These are phyloP conservation scores for Cutaneotrichosporon mucoides DNA, from an alignment of 1,284 basidiomycete genomes.

Conservation along the genomic window DNA sequence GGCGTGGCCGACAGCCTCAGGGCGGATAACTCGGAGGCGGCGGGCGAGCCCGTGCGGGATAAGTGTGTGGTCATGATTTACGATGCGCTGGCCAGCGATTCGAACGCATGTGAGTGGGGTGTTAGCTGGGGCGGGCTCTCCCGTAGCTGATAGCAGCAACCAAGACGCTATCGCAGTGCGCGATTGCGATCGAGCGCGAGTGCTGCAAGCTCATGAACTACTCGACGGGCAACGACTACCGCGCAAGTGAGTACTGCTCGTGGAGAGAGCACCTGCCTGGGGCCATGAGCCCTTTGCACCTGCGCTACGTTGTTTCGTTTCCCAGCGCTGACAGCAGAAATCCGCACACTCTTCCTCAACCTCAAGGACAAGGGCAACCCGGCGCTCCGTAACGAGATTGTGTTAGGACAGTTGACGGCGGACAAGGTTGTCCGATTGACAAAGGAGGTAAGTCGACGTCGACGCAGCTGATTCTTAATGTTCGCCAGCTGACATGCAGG, in stretches of 20 bases:
- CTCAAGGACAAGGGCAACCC: slow-evolving; percentile 96
- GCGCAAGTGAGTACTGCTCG: slow-evolving; percentile 36
- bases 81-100: slow-evolving; percentile 80
- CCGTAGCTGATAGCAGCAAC: slow-evolving; percentile 33
- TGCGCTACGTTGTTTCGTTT: too few relatives aligned
- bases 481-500: slow-evolving; percentile 48
- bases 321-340: slow-evolving; percentile 55
- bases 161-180: slow-evolving; percentile 48
- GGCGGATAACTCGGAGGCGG: slow-evolving; percentile 52
- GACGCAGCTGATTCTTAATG: too few relatives aligned
- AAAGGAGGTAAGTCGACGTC: slow-evolving; percentile 52
- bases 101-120: slow-evolving; percentile 68
- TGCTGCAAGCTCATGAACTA: slow-evolving; percentile 41
- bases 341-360: slow-evolving; percentile 85
- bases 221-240: slow-evolving; percentile 47
- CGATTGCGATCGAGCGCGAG: slow-evolving; percentile 50
- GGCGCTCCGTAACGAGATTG: slow-evolving; percentile 73
- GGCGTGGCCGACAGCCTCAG: slow-evolving; percentile 53
- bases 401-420: slow-evolving; percentile 70
- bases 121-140: too few relatives aligned
- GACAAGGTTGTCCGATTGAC: slow-evolving; percentile 74
- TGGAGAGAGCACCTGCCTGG: too few relatives aligned
- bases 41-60: slow-evolving; percentile 61
- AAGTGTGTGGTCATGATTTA: slow-evolving; percentile 88
- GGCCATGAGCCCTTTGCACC: too few relatives aligned